Evolutionary conservation across 2,329 filamentous ascomycete species (phyloP), one percentile per base, ranked within the genome.

Genomic region (Colletotrichum brevisporum): DNA sequence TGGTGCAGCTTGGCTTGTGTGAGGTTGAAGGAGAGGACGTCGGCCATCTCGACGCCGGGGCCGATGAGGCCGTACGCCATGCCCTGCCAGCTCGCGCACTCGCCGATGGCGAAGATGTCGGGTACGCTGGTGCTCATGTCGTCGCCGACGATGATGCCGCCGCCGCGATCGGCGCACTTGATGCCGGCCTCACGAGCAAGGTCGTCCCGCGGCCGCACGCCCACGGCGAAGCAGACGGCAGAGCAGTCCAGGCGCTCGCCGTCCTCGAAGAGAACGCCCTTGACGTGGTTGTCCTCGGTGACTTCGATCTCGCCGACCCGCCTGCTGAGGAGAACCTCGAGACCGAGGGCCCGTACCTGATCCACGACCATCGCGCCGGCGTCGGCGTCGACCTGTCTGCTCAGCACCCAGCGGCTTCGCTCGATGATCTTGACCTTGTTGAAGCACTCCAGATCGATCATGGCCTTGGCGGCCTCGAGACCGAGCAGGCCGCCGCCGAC

Each of bases 11-110:
- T 91, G 39, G 93, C 92, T 77, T 95, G 91, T 4, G 94, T 97
- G 67, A 98, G 88, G 78, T 97, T 97, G 84, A 96, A 97, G 12
- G 94, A 90, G 3, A 97, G 88, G 1, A 97, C 91, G 73, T 97
- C 94, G 0, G 95, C 95, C 93, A 97, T 97, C 79, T 97, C 95
- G 43, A 97, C 88, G 18, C 94, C 94, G 0, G 94, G 94, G 0
- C 92, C 94, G 74, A 98, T 97, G 21, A 98, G 88, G 6, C 94
- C 94, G 73, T 94, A 97, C 0, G 93, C 94, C 79, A 96, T 92
- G 73, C 89, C 91, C 71, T 95, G 87, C 93, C 94, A 97, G 81
- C 91, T 96, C 5, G 94, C 94, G 75, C 94, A 97, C 80, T 97
- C 95, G 65, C 94, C 95, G 57, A 97, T 92, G 54, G 94, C 94